Base-by-base conservation (phyloP, 2,329 filamentous ascomycete genomes). In the Mycogone perniciosa region DNA sequence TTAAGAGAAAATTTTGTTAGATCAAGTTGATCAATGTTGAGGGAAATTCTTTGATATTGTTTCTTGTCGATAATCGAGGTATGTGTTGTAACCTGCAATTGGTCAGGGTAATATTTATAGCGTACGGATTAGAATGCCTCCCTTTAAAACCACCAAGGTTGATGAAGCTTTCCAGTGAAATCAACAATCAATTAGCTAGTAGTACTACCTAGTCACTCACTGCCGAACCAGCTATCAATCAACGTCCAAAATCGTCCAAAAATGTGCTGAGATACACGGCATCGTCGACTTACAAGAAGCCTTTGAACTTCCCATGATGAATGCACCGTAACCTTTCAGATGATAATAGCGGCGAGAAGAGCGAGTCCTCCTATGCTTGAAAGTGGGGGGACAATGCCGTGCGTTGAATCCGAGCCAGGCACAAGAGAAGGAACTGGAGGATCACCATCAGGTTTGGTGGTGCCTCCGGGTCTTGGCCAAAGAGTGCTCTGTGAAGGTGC, bases 351-450 rank as follows among this genome's bases (percentile, higher is more conserved):
- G 31, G 57, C 62, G 50, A 65, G 48, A 5, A 67, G 29, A 11
- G 63, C 51, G 1, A 68, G 44, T n/a, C 57, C 57, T 7, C 55
- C 54, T 37, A 67, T 53, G 2, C 48, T 55, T 6, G 51, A 43
- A 7, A 67, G 43, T 4, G 59, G 51, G 5, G 59, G 54, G 11
- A 61, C 40, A 3, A 55, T 54, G 20, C 57, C 56, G 11, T 52
- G 57, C 1, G 47, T 57, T 2, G 63, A 64, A 41, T 59, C 58
- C 3, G 67, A 67, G 4, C 59, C 54, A 5, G 54, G 55, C 2
- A 69, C 60, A 27, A 55, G 59, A 6, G 58, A 64, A 20, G 65
- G 64, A 7, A 57, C 48, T 11, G 57, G 56, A 6, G 60, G 57
- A 7, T 55, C 50, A 6, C 58, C 58, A 7, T 57, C 53, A 2